Conservation (phyloP, 2,329 filamentous ascomycete genomes). For the Calcarisporium arbuscula region DNA sequence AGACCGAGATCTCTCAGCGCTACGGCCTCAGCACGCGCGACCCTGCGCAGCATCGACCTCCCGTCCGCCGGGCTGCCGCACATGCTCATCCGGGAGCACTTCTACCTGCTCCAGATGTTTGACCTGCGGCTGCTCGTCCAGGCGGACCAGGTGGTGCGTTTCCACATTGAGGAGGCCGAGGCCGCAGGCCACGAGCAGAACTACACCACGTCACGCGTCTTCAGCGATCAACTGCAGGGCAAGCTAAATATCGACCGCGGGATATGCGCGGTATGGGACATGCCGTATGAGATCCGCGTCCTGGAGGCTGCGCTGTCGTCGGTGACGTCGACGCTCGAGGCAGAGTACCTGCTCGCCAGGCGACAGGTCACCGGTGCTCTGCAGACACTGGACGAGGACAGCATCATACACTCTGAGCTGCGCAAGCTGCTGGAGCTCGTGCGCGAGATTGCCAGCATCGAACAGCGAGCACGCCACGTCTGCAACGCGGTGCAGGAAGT, state of each 20-base stretch:
- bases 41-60: constrained; percentile 25
- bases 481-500: constrained; percentile 25
- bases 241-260: constrained; percentile 14
- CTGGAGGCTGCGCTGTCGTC: constrained; percentile 27
- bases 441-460: constrained; percentile 19
- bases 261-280: constrained; percentile 1
- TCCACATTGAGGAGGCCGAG: constrained; percentile 15
- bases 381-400: constrained; percentile 11
- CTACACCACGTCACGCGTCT: constrained; percentile 10
- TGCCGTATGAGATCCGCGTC: constrained; percentile 27
- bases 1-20: constrained; percentile 7
- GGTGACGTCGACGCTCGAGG: constrained; percentile 24
- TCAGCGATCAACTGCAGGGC: constrained; percentile 19
- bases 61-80: constrained; percentile 25
- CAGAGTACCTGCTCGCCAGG: constrained; percentile 20
- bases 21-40: constrained; percentile 18
- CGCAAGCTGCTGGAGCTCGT: constrained; percentile 21
- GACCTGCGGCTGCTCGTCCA: constrained; percentile 27
- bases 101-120: constrained; percentile 28
- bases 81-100: constrained; percentile 23
- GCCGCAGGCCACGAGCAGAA: too few relatives aligned
- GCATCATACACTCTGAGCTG: constrained; percentile 16
- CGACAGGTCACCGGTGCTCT: constrained; percentile 7
- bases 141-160: constrained; percentile 21
- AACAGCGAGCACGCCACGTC: constrained; percentile 25